phyloP scores from a whole-genome alignment of 768 basidiomycete species.

The Lepiota venenata region DNA sequence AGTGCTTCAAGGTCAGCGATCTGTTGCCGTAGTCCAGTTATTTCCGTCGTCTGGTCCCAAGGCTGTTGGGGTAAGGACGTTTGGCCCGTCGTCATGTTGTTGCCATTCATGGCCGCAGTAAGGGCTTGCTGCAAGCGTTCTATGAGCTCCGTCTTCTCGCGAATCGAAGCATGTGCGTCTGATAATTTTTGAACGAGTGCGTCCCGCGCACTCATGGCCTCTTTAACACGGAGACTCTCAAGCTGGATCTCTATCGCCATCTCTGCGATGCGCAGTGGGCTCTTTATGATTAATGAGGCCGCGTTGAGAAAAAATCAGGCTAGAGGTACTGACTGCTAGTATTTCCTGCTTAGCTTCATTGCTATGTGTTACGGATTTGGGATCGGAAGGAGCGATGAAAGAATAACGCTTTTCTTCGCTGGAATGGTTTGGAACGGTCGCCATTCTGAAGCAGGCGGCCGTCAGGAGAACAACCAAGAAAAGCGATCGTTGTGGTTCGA shows the following conservation, averaged over 20 bases:
- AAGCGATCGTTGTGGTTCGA: background rate
- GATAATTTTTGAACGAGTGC: slow-evolving; percentile 53
- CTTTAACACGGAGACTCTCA: slow-evolving; percentile 48
- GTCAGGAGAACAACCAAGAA: slow-evolving; percentile 11
- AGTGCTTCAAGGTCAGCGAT: slow-evolving; percentile 33
- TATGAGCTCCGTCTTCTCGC: slow-evolving; percentile 55
- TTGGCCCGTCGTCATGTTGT: background rate
- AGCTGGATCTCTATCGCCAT: slow-evolving; percentile 53
- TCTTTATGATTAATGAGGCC: slow-evolving; percentile 23
- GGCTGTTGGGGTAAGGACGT: background rate
- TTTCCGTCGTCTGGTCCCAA: slow-evolving; percentile 21
- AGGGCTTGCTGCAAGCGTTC: slow-evolving; percentile 42
- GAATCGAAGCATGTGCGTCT: slow-evolving; percentile 56
- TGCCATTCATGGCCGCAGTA: slow-evolving; percentile 15
- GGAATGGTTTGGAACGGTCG: background rate
- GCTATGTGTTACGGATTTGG: background rate
- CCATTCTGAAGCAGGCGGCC: background rate
- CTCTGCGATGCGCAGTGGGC: slow-evolving; percentile 45
- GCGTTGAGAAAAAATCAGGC: no score
- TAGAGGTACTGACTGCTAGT: background rate
- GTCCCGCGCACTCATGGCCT: slow-evolving; percentile 64
- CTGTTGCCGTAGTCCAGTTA: slow-evolving; percentile 31
- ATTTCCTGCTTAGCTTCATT: background rate
- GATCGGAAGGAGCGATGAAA: background rate
- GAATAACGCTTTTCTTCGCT: slow-evolving; percentile 4